Conservation (phyloP, 805 yeast species). For the Lachancea cidri region DNA sequence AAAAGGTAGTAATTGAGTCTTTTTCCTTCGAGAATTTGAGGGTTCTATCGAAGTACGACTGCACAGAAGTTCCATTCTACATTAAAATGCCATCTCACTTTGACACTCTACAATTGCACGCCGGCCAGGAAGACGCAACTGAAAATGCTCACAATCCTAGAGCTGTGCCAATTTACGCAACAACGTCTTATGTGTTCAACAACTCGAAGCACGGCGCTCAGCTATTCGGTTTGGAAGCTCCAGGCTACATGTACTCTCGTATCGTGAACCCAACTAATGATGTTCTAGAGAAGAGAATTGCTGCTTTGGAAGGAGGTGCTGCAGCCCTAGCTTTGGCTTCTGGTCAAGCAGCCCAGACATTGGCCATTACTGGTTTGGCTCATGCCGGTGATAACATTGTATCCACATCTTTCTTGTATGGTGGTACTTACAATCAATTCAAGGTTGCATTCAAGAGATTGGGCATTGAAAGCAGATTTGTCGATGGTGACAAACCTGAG, state of each 20-base stretch:
- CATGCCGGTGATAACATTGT: slow-evolving; percentile 86
- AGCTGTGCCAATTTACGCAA: slow-evolving; percentile 91
- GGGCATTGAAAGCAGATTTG: slow-evolving; percentile 83
- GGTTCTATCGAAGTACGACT: not conserved
- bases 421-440: slow-evolving; percentile 95
- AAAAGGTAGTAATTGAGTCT: not conserved
- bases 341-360: slow-evolving; percentile 95
- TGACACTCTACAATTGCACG: slow-evolving; percentile 91
- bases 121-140: slow-evolving; percentile 76
- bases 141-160: slow-evolving; percentile 61
- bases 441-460: slow-evolving; percentile 85
- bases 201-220: slow-evolving; percentile 91
- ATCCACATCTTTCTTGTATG: slow-evolving; percentile 82
- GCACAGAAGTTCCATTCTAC: not conserved
- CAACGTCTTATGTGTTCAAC: slow-evolving; percentile 83
- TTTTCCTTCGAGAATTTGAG: not conserved
- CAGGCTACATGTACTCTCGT: slow-evolving; percentile 86
- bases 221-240: slow-evolving; percentile 75
- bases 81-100: slow-evolving; percentile 55
- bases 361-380: slow-evolving; percentile 79
- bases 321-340: slow-evolving; percentile 87
- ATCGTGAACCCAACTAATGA: slow-evolving; percentile 90
- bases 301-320: slow-evolving; percentile 88
- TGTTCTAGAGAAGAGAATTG: slow-evolving; percentile 85
- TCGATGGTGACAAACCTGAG: slow-evolving; percentile 69